Percentiles rank a stretch among this genome's conserved stretches.
phyloP scores from a whole-genome alignment of 2,329 filamentous ascomycete species.

The Pseudocercospora vitis region DNA sequence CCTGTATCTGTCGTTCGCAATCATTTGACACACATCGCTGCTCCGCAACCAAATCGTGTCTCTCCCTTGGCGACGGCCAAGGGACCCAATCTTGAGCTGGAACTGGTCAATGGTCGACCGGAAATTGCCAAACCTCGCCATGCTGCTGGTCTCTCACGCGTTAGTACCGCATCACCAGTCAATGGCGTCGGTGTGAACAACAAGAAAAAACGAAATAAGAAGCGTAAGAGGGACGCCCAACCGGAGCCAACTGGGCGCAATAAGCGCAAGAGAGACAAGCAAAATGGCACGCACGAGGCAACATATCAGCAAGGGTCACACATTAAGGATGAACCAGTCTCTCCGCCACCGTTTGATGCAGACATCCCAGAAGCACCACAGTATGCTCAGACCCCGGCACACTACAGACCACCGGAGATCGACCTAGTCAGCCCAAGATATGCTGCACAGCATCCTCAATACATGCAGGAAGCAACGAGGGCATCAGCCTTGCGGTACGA shows the following conservation, averaged over 20 bases:
- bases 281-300: constrained; percentile 39
- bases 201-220: constrained; percentile 39
- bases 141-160: constrained; percentile 26
- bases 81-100: constrained; percentile 44
- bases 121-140: constrained; percentile 32
- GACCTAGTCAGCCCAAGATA: constrained; percentile 43
- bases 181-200: constrained; percentile 22
- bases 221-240: constrained; percentile 38
- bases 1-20: constrained; percentile 66
- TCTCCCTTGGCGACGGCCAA: constrained; percentile 58
- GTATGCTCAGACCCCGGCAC: constrained; percentile 43
- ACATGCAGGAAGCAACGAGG: constrained; percentile 41
- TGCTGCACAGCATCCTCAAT: constrained; percentile 45
- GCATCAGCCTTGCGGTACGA: constrained; percentile 45
- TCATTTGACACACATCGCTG: constrained; percentile 62
- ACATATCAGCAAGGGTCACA: constrained; percentile 46
- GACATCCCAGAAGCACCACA: constrained; percentile 38
- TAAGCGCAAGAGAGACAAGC: constrained; percentile 38
- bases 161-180: constrained; percentile 33
- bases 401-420: constrained; percentile 39
- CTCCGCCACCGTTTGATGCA: constrained; percentile 56
- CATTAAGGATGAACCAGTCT: constrained; percentile 64
- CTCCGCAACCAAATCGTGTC: constrained; percentile 72
- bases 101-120: constrained; percentile 48
- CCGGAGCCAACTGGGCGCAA: constrained; percentile 17